Evolutionary conservation across 352 stramenopile species (phyloP).

Genomic region (Peronospora destructor): DNA sequence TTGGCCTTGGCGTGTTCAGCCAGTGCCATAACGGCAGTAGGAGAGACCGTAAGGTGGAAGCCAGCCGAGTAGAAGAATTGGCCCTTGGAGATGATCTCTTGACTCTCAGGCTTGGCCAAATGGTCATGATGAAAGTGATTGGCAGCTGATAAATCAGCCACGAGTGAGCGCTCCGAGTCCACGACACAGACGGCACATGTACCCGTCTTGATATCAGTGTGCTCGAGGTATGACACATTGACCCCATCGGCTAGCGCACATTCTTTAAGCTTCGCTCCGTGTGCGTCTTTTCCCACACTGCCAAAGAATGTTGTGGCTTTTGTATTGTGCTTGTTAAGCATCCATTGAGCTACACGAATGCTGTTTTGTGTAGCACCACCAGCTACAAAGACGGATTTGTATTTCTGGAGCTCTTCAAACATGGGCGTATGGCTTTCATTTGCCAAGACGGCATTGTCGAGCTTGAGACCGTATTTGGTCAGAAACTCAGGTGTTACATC

Average conservation of each 20-base stretch:
- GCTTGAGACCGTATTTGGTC: conserved; percentile 94
- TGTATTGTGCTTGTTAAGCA: conserved; percentile 88
- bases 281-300: conserved; percentile 93
- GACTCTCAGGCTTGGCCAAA: conserved; percentile 77
- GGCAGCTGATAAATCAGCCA: conserved; percentile 95
- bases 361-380: conserved; percentile 98
- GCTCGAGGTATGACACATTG: conserved; percentile 95
- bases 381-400: conserved; percentile 94
- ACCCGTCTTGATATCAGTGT: conserved; percentile 89
- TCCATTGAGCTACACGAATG: conserved; percentile 99
- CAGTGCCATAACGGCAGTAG: conserved; percentile 87
- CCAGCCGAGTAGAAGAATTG: conserved; percentile 96
- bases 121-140: conserved; percentile 97
- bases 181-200: conserved; percentile 97
- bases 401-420: conserved; percentile 92
- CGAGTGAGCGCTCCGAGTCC: conserved; percentile 92
- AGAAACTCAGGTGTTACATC: conserved; percentile 92
- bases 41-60: conserved; percentile 98
- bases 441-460: conserved; percentile 95
- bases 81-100: conserved; percentile 91
- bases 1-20: conserved; percentile 90
- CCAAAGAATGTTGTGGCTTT: conserved; percentile 93
- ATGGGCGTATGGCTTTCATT: conserved; percentile 97
- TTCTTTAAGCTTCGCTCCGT: conserved; percentile 88
- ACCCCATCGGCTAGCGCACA: conserved; percentile 93